Evolutionary conservation across 768 basidiomycete genomes (phyloP).

Genomic region (Lentinula raphanica): DNA sequence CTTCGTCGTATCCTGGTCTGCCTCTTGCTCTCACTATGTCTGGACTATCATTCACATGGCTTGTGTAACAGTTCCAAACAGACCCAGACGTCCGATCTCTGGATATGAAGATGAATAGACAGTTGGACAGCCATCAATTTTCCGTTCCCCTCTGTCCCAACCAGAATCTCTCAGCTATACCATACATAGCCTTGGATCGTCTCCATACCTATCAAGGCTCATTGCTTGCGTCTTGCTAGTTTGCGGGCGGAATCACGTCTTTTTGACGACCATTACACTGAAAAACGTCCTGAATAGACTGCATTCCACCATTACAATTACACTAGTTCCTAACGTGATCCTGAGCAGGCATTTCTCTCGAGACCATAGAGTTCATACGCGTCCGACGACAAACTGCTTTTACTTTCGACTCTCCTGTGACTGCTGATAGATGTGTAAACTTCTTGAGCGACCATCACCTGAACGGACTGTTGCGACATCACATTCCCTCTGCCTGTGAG

Average conservation of each 20-base stretch:
- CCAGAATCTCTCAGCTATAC: not conserved
- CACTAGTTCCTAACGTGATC: not conserved
- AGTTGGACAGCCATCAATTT: not conserved
- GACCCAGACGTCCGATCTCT: constrained; percentile 59
- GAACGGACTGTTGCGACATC: not conserved
- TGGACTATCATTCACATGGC: not conserved
- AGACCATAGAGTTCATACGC: not conserved
- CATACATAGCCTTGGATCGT: too few species aligned
- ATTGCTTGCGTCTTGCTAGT: too few species aligned
- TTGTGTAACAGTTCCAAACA: constrained; percentile 53
- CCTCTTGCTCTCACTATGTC: constrained; percentile 11
- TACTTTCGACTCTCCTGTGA: not conserved
- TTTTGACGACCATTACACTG: too few species aligned
- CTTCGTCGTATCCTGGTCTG: constrained; percentile 78
- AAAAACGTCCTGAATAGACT: too few species aligned
- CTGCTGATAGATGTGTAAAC: not conserved
- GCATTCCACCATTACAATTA: not conserved
- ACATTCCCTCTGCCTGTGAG: constrained; percentile 10
- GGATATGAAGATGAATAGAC: constrained; percentile 63
- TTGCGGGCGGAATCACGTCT: too few species aligned
- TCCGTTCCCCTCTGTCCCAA: not conserved
- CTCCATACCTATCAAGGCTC: too few species aligned
- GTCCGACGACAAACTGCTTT: not conserved
- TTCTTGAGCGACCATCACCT: not conserved
- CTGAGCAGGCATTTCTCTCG: not conserved